phyloP scores from a whole-genome alignment of 1,284 basidiomycete species.

The Papiliotrema terrestris region DNA sequence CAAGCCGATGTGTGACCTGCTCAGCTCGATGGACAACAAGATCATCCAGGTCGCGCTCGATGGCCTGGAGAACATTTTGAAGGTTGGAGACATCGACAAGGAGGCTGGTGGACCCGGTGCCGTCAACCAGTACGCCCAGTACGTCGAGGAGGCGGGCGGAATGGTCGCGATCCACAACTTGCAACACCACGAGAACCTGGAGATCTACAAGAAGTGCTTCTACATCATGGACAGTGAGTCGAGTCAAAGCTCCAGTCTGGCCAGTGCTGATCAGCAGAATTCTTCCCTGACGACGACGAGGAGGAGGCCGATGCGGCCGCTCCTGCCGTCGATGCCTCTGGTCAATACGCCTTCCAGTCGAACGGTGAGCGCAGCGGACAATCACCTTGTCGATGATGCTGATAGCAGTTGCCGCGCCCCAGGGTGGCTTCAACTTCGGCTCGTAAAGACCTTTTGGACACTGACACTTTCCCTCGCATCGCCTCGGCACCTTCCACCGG shows the following conservation, averaged over 20 bases:
- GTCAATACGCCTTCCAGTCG: conserved; percentile 73
- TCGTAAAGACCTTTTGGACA: conserved; percentile 3
- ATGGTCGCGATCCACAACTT: conserved; percentile 99
- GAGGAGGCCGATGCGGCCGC: conserved; percentile 62
- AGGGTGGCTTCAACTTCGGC: conserved; percentile 91
- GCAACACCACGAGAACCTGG: conserved; percentile 98
- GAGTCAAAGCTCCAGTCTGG: neutral
- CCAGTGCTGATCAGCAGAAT: conserved; percentile 23
- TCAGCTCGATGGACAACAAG: conserved; percentile 99
- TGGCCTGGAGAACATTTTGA: conserved; percentile 97
- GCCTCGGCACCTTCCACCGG: neutral
- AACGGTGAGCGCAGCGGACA: conserved; percentile 55
- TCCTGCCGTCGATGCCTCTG: conserved; percentile 78
- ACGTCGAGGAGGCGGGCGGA: conserved; percentile 95
- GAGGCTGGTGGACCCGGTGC: conserved; percentile 75
- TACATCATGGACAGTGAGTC: conserved; percentile 87
- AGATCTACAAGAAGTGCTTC: conserved; percentile 99
- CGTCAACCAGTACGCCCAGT: conserved; percentile 89
- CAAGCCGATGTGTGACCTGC: conserved; percentile 94
- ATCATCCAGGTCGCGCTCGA: conserved; percentile 94
- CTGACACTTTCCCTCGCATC: neutral
- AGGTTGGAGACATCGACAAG: conserved; percentile 97
- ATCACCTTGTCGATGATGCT: conserved; percentile 5
- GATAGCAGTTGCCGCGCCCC: conserved; percentile 70
- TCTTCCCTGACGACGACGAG: conserved; percentile 51